These are phyloP conservation scores for Trichoderma polysporum DNA, from an alignment of 2,329 filamentous ascomycete genomes.

Conservation along the genomic window DNA sequence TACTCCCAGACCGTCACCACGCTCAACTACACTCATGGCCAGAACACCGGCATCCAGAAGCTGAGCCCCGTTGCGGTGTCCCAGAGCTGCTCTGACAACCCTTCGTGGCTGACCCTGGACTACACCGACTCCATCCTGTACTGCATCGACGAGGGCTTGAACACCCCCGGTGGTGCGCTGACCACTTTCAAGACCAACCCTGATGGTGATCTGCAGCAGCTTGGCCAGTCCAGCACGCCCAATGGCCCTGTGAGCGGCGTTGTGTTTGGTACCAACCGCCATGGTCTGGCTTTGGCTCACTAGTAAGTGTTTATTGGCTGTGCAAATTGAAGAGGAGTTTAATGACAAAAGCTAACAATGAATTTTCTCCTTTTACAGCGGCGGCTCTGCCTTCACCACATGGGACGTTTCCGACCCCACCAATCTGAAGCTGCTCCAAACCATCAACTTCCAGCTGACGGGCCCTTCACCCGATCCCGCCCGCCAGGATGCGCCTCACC, in stretches of 20 bases:
- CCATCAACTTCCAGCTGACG: constrained; percentile 41
- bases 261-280: constrained; percentile 43
- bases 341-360: not conserved
- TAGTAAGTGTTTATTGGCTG: constrained; percentile 40
- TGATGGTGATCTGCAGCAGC: constrained; percentile 40
- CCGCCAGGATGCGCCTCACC: constrained; percentile 59
- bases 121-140: constrained; percentile 50
- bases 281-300: constrained; percentile 44
- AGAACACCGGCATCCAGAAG: constrained; percentile 27
- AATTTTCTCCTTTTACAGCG: constrained; percentile 10
- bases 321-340: not conserved
- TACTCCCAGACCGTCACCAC: constrained; percentile 51
- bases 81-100: constrained; percentile 51
- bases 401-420: constrained; percentile 44
- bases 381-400: constrained; percentile 43
- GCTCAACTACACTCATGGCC: constrained; percentile 39
- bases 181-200: constrained; percentile 39
- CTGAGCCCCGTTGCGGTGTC: constrained; percentile 45
- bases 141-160: constrained; percentile 60
- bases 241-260: constrained; percentile 46
- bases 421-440: constrained; percentile 36
- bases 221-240: constrained; percentile 38
- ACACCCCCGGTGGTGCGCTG: constrained; percentile 49
- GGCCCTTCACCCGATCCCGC: constrained; percentile 39
- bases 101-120: constrained; percentile 62